phyloP scores from a whole-genome alignment of 2,329 filamentous ascomycete species.

The Ophiostoma angusticollis region DNA sequence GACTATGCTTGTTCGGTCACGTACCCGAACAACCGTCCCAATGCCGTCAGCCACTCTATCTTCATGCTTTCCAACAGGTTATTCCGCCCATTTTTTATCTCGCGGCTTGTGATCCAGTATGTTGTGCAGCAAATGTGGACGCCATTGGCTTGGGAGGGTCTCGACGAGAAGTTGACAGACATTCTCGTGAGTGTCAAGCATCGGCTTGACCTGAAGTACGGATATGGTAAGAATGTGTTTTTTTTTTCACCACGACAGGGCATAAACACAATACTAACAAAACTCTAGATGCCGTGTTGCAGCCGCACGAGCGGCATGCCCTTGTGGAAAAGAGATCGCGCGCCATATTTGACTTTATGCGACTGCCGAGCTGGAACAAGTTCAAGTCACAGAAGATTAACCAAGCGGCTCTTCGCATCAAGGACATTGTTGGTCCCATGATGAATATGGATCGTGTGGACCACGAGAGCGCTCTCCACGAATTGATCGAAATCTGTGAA shows the following conservation, averaged over 20 bases:
- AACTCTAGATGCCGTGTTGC: conserved; percentile 4
- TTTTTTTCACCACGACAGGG: background rate
- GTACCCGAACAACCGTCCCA: conserved; percentile 16
- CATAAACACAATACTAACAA: background rate
- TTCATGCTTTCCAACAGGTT: conserved; percentile 21
- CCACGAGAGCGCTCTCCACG: conserved; percentile 26
- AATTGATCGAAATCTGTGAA: conserved; percentile 29
- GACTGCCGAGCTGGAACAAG: conserved; percentile 17
- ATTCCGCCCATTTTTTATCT: conserved; percentile 24
- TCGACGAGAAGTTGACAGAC: conserved; percentile 16
- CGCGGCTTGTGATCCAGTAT: conserved; percentile 26
- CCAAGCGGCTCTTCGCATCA: conserved; percentile 16
- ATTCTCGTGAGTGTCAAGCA: conserved; percentile 15
- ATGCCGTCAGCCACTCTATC: conserved; percentile 21
- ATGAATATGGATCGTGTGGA: conserved; percentile 26
- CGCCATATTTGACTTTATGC: conserved; percentile 22
- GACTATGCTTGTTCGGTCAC: conserved; percentile 24
- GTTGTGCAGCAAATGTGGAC: conserved; percentile 23
- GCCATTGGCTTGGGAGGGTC: conserved; percentile 22
- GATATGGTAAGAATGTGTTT: conserved; percentile 17
- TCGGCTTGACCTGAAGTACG: conserved; percentile 11
- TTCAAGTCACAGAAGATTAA: conserved; percentile 17
- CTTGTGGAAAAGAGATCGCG: conserved; percentile 24
- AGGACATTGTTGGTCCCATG: conserved; percentile 30
- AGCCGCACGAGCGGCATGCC: conserved; percentile 21